Evolutionary conservation across 1,284 basidiomycete species (phyloP).

Genomic region (Spongiforma sp.): DNA sequence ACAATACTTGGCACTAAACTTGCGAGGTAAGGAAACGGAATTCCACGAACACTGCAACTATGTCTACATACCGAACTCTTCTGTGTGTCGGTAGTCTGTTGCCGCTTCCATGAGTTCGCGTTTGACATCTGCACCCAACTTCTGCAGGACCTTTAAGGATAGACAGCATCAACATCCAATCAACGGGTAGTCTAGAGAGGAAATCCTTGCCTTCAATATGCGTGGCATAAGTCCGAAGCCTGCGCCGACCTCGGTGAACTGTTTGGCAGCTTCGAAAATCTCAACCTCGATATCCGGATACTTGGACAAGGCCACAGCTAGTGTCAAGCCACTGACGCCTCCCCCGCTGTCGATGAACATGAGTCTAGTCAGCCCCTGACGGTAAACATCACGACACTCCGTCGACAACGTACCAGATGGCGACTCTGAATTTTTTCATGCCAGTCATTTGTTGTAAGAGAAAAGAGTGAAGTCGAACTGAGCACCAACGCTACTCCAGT

Average conservation of each 20-base stretch:
- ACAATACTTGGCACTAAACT: conserved; percentile 46
- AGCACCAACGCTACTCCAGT: no score
- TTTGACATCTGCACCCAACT: conserved; percentile 50
- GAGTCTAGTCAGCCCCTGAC: conserved; percentile 5
- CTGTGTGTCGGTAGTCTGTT: conserved; percentile 41
- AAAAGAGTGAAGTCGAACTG: no score
- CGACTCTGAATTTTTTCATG: conserved; percentile 1
- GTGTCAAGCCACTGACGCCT: conserved; percentile 56
- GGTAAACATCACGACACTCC: neutral
- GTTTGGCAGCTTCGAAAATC: conserved; percentile 54
- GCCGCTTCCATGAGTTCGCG: conserved; percentile 47
- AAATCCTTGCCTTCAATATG: conserved; percentile 30
- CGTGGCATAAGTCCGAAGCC: conserved; percentile 61
- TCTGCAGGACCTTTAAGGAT: conserved; percentile 52
- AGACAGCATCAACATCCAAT: conserved; percentile 2
- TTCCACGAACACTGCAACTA: neutral
- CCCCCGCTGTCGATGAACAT: conserved; percentile 44
- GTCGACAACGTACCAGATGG: conserved; percentile 30
- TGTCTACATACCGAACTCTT: conserved; percentile 41
- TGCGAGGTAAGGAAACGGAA: conserved; percentile 11
- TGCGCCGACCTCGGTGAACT: conserved; percentile 58
- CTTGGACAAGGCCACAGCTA: conserved; percentile 50
- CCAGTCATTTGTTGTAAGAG: neutral
- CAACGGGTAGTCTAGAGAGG: no score
- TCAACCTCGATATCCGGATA: conserved; percentile 57